A percentile compares a stretch with the other conserved stretches of the same genome.
Evolutionary conservation across 106 monocot species (phyloP).

Genomic region (Dactylorhiza incarnata): DNA sequence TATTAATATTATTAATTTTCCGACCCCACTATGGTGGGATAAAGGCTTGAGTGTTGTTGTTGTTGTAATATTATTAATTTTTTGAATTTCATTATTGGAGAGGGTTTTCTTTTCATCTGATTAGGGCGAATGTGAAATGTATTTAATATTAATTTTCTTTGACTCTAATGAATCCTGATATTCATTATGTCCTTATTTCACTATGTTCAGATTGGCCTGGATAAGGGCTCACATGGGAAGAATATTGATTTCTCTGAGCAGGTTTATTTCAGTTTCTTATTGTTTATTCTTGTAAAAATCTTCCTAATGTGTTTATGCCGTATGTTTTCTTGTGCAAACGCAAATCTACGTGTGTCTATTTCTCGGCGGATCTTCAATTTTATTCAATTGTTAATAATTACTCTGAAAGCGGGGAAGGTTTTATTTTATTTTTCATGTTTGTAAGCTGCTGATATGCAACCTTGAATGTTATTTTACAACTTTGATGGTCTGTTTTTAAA

Average conservation of each 20-base stretch:
- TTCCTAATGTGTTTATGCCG: not conserved
- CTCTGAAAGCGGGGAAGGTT: not conserved
- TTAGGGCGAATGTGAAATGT: not conserved
- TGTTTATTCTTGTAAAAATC: not conserved
- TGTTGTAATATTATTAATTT: no score
- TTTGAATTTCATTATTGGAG: not conserved
- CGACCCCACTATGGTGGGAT: no score
- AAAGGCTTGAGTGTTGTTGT: no score
- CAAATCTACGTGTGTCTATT: not conserved
- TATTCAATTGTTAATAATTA: not conserved
- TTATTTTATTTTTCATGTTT: not conserved
- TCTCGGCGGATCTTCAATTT: not conserved
- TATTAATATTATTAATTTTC: no score
- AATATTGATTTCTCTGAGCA: conserved; percentile 63
- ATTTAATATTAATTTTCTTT: not conserved
- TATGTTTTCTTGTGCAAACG: not conserved
- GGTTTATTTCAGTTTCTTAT: conserved; percentile 27
- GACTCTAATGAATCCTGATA: not conserved
- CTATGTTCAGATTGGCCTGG: conserved; percentile 68
- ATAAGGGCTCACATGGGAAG: conserved; percentile 88
- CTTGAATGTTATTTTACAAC: not conserved
- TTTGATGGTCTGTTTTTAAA: not conserved
- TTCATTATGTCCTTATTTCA: conserved; percentile 4
- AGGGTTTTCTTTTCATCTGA: not conserved
- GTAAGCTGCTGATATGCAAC: not conserved